These are phyloP conservation scores for Trichoderma oligosporum DNA, from an alignment of 2,329 filamentous ascomycete species.

Conservation along the genomic window DNA sequence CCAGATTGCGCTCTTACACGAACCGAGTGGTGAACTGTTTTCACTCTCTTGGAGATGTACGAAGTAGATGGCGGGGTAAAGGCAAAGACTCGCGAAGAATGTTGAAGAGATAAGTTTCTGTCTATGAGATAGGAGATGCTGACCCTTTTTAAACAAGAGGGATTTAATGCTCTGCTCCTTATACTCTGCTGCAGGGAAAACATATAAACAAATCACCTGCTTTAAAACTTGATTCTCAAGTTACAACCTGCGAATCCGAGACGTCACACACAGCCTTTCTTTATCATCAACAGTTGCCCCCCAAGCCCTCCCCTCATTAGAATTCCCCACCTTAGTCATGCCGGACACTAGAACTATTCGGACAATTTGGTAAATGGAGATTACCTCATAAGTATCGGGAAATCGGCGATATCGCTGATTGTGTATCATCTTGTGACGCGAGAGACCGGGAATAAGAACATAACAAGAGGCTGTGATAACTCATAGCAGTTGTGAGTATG, in stretches of 20 bases:
- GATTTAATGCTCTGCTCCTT: not conserved
- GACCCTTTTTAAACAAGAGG: not conserved
- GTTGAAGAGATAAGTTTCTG: not conserved
- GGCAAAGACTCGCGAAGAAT: not conserved
- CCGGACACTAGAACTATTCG: not conserved
- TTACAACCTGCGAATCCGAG: no score
- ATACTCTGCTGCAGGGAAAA: not conserved
- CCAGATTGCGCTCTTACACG: conserved; percentile 22
- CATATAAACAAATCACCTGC: not conserved
- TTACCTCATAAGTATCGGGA: not conserved
- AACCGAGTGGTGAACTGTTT: not conserved
- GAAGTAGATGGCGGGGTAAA: conserved; percentile 14
- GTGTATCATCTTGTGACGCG: not conserved
- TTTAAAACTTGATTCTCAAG: not conserved
- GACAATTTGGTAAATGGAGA: not conserved
- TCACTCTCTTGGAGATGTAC: not conserved
- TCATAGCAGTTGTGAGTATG: not conserved
- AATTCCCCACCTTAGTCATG: conserved; percentile 10
- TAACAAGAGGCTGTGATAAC: not conserved
- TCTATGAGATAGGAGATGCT: not conserved
- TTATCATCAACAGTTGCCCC: no score
- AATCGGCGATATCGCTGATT: not conserved
- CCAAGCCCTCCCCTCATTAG: not conserved
- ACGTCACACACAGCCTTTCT: no score
- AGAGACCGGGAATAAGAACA: not conserved